phyloP scores from a whole-genome alignment of 2,329 filamentous ascomycete genomes.

The Bertia moriformis region DNA sequence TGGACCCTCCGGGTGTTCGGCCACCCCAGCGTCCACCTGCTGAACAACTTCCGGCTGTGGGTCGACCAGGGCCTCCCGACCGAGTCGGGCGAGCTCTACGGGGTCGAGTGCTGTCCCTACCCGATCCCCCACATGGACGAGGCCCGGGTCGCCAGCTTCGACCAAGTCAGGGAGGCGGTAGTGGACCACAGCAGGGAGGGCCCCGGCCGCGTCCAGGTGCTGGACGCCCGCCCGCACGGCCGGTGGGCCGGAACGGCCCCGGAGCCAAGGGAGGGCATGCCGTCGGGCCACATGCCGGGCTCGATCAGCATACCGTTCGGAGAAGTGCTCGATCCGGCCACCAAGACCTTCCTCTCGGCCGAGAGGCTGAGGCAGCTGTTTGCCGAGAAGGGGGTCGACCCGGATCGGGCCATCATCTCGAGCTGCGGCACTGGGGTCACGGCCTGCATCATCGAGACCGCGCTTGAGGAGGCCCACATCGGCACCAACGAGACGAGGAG shows the following conservation, averaged over 20 bases:
- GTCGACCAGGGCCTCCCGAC: constrained; percentile 69
- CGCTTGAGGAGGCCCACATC: constrained; percentile 64
- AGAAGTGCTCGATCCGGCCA: constrained; percentile 66
- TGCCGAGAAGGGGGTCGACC: constrained; percentile 64
- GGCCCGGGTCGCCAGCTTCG: constrained; percentile 62
- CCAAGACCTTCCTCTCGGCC: constrained; percentile 63
- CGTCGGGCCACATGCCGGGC: constrained; percentile 82
- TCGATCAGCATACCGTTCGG: constrained; percentile 71
- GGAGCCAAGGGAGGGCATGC: constrained; percentile 73
- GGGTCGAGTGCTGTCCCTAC: constrained; percentile 48
- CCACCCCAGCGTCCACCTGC: constrained; percentile 70
- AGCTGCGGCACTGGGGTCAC: constrained; percentile 92
- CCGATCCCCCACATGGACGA: constrained; percentile 46
- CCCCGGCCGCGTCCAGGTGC: constrained; percentile 56
- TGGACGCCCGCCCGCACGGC: constrained; percentile 71
- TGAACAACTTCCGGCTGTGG: constrained; percentile 96
- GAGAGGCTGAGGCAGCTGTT: constrained; percentile 65
- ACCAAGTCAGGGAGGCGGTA: constrained; percentile 67
- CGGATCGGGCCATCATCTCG: constrained; percentile 66
- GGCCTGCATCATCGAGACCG: constrained; percentile 78
- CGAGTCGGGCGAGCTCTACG: constrained; percentile 62
- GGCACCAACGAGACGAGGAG: constrained; percentile 51
- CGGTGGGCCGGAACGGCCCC: constrained; percentile 72
- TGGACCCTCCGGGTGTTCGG: constrained; percentile 91
- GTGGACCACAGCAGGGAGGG: constrained; percentile 64